A percentile compares a stretch with the other conserved stretches of the same genome.
Conservation (phyloP, 2,329 filamentous ascomycete genomes). For the Clonostachys solani region DNA sequence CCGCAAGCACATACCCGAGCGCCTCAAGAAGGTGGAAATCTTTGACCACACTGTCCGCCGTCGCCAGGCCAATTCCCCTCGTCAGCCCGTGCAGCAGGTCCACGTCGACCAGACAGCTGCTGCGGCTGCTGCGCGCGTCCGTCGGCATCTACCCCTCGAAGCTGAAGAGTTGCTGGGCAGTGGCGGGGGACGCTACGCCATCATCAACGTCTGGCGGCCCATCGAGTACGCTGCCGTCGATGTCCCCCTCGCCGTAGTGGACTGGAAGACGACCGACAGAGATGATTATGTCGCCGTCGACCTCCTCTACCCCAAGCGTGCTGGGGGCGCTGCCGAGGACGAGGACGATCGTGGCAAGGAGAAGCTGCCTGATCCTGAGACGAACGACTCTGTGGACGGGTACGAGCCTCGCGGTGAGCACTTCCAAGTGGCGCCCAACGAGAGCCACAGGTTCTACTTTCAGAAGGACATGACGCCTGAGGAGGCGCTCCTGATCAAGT, state of each 20-base stretch:
- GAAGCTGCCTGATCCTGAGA: too few relatives aligned
- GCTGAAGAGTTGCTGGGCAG: conserved; percentile 60
- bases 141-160: conserved; percentile 62
- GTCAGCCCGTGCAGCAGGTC: conserved; percentile 65
- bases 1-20: conserved; percentile 61
- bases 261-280: conserved; percentile 55
- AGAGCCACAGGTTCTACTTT: conserved; percentile 71
- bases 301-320: not conserved
- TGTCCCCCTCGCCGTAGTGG: conserved; percentile 65
- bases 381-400: too few relatives aligned
- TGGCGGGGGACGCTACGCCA: conserved; percentile 73
- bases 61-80: conserved; percentile 46
- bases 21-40: conserved; percentile 60
- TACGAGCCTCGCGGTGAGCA: conserved; percentile 72
- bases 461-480: conserved; percentile 71
- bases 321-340: too few relatives aligned
- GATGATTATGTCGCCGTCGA: conserved; percentile 57
- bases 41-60: conserved; percentile 88
- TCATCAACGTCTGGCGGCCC: conserved; percentile 87
- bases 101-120: conserved; percentile 79
- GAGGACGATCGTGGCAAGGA: too few relatives aligned
- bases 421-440: conserved; percentile 59
- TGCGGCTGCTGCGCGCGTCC: conserved; percentile 64
- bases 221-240: too few relatives aligned
- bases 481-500: conserved; percentile 72